These are phyloP conservation scores for Ceratocystis albifundus DNA, from an alignment of 2,329 filamentous ascomycete genomes.

Conservation along the genomic window DNA sequence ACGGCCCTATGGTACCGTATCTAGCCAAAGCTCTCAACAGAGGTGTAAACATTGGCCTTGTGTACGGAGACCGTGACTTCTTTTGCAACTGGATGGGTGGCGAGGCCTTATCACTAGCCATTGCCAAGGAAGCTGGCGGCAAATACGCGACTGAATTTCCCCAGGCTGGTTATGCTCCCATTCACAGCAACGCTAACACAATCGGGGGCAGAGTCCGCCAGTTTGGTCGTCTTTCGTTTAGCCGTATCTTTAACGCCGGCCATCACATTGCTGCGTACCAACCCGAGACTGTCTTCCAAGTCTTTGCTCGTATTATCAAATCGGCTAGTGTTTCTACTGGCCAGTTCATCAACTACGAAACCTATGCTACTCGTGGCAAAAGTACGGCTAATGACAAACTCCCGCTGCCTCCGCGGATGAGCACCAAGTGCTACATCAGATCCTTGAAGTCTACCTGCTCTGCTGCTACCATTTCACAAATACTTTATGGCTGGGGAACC, in stretches of 20 bases:
- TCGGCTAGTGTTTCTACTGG: slow-evolving; percentile 47
- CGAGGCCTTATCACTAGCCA: slow-evolving; percentile 54
- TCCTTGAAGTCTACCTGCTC: slow-evolving; percentile 40
- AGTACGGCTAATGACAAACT: not conserved
- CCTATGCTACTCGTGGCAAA: slow-evolving; percentile 28
- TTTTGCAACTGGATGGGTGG: slow-evolving; percentile 63
- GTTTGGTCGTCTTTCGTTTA: slow-evolving; percentile 61
- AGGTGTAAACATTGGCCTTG: slow-evolving; percentile 57
- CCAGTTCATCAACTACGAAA: slow-evolving; percentile 38
- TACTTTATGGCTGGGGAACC: slow-evolving; percentile 5
- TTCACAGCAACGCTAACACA: slow-evolving; percentile 54
- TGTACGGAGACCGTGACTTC: slow-evolving; percentile 57
- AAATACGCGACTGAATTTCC: slow-evolving; percentile 46
- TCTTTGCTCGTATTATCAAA: slow-evolving; percentile 50
- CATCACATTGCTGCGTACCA: slow-evolving; percentile 53
- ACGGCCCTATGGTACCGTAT: slow-evolving; percentile 28
- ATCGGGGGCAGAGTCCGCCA: slow-evolving; percentile 64
- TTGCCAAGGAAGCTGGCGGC: slow-evolving; percentile 40
- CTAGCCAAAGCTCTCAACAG: slow-evolving; percentile 49
- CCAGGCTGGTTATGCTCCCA: slow-evolving; percentile 57
- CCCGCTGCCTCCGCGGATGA: slow-evolving; percentile 12
- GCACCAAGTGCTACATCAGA: slow-evolving; percentile 51
- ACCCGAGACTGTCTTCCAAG: slow-evolving; percentile 46
- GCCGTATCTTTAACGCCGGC: slow-evolving; percentile 54
- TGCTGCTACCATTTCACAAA: slow-evolving; percentile 31